A percentile compares a stretch with the other conserved stretches of the same genome.
These are phyloP conservation scores for Dipodascus albidus DNA, from an alignment of 805 yeast species.

Conservation along the genomic window DNA sequence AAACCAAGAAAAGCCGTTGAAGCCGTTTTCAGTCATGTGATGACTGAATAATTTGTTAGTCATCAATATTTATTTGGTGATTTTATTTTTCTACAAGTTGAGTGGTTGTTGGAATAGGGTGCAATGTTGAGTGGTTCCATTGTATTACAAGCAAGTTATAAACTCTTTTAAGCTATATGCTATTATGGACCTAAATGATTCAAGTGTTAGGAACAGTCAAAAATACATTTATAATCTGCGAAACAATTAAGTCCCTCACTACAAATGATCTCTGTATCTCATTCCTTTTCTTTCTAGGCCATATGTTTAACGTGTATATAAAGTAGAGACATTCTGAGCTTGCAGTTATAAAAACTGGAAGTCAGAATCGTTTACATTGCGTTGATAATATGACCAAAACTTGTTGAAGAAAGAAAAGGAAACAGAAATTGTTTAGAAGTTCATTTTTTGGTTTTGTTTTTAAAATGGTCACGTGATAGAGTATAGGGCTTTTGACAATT, in stretches of 20 bases:
- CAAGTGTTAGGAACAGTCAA: neutral
- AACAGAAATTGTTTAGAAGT: neutral
- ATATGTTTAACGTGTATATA: neutral
- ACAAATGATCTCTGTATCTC: neutral
- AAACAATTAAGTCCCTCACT: constrained; percentile 1
- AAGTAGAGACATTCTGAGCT: neutral
- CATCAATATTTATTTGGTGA: neutral
- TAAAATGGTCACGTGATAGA: neutral
- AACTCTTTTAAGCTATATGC: too few relatives aligned
- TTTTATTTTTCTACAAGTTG: too few relatives aligned
- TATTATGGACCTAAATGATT: neutral
- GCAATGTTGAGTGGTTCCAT: too few relatives aligned
- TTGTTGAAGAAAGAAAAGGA: neutral
- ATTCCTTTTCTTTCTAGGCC: neutral
- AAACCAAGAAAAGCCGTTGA: neutral
- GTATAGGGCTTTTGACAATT: too few relatives aligned
- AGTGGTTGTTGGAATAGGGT: too few relatives aligned
- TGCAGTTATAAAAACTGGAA: neutral
- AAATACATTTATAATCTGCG: neutral
- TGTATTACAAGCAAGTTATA: too few relatives aligned
- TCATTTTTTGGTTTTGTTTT: neutral
- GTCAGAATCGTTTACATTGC: neutral
- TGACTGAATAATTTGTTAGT: neutral
- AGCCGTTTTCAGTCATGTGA: neutral
- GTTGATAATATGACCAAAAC: neutral